Evolutionary conservation across 208 protist genomes (phyloP), one percentile per base, ranked within the genome.

Genomic region (Acanthamoeba healyi): DNA sequence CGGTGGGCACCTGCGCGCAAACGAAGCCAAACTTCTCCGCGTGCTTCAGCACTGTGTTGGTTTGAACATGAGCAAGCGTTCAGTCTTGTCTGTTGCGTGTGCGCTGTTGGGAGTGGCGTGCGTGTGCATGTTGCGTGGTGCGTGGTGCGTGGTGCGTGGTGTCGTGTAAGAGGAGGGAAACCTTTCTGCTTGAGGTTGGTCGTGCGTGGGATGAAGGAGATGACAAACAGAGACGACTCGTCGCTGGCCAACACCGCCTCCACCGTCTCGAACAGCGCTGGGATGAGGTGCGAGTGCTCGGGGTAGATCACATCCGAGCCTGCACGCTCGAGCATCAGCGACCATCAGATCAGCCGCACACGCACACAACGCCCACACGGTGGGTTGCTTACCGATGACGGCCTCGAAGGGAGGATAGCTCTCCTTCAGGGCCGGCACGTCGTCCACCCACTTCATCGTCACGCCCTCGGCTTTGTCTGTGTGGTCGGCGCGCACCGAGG

Each of bases 381-480:
- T 32, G 5, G 26, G n/a, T 7, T 24, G 22, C n/a, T 26, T n/a
- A 79, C 70, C 70, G 38, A 79, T 79, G 70, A 79, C 26, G 17
- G 38, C 34, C 22, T 79, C 70, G 36, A 79, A 79, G 32, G 70
- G 70, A 24, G 32, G 70, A 34, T 79, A 79, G 36, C 46, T 79
- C 38, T 79, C 36, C 26, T 79, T 79, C 32, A 79, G 10, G 15
- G 70, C 38, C 38, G 70, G 38, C 36, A 79, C 38, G 70, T 79
- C 70, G 38, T 79, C 70, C 19, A 79, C 70, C 70, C 70, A 79
- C 70, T 79, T 79, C 70, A 79, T 79, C 19, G 46, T 36, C 22
- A 49, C 34, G 32, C 70, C 70, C 70, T 79, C 38, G 36, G 70
- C 70, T 26, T 79, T 79, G 38, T 44, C 70, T 38, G 70, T 26